Base-by-base conservation (phyloP, 306 rosid genomes). In the Corylus avellana region DNA sequence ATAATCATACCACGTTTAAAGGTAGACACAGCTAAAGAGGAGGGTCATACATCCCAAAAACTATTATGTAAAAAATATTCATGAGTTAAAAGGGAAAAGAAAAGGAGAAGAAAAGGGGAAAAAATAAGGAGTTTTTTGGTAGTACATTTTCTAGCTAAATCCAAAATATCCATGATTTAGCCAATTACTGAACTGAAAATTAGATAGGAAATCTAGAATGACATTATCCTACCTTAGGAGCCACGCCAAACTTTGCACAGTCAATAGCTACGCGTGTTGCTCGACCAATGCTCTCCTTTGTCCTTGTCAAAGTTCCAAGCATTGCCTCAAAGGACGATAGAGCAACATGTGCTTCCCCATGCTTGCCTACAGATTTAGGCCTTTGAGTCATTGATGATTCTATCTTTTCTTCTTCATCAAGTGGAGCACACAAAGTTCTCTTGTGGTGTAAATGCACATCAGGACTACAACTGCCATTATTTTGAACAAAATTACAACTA, bases 281-380 rank as follows among this genome's bases (percentile, higher is more conserved):
- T 80, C 97, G 92, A 81, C 97, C 98, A 85, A 94, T 94, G 87
- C 97, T 87, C 79, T 94, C 98, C 87, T 94, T 94, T 44, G 97
- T 92, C 92, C 98, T 86, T 57, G 91, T 94, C 88, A 94, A 84
- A 22, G 91, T 86, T 78, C 92, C 94, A 85, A 94, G 91, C 85
- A 81, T 87, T 44, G 91, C 88, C 87, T 92, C 97, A 47, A 94
- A 94, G 75, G 94, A 92, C 53, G 86, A 50, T 82, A 94, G 79
- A 80, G 93, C 92, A 80, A 94, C 91, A 74, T 57, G 87, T 20
- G 87, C 91, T 75, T 92, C 97, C 35, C 85, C 84, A 76, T 92
- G 76, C 91, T 80, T 92, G 75, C 97, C 80, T 42, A 51, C 63
- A 64, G 84, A 88, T 80, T 88, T 92, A 77, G 89, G 89, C 58